phyloP scores from a whole-genome alignment of 2,329 filamentous ascomycete species.

The Leptographium procerum region DNA sequence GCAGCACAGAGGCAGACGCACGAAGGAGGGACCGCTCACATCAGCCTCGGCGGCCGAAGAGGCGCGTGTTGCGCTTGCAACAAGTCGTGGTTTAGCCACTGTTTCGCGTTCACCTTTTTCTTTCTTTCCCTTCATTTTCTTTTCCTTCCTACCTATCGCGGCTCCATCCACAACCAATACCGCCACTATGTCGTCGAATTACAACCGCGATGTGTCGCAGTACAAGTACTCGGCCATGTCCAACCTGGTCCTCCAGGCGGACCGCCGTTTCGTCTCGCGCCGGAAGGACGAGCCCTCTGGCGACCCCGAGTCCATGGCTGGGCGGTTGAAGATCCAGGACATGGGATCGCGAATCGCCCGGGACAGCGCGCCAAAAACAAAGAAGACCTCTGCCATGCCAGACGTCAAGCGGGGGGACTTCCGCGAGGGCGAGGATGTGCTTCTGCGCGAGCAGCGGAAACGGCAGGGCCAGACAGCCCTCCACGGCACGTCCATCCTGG shows the following conservation, averaged over 20 bases:
- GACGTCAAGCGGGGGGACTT: constrained; percentile 65
- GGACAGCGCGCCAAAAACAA: constrained; percentile 69
- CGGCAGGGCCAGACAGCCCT: constrained; percentile 64
- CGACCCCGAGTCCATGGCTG: constrained; percentile 93
- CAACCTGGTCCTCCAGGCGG: constrained; percentile 99
- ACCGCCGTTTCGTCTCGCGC: constrained; percentile 87
- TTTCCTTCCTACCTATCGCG: neutral
- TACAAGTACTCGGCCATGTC: constrained; percentile 99
- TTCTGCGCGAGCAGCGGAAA: constrained; percentile 77
- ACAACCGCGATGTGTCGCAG: constrained; percentile 76
- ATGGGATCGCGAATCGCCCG: constrained; percentile 82
- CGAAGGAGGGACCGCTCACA: neutral
- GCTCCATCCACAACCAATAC: constrained; percentile 9
- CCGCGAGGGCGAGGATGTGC: constrained; percentile 71
- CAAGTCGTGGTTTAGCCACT: neutral
- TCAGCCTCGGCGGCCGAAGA: neutral
- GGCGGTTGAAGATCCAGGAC: constrained; percentile 82
- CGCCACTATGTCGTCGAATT: constrained; percentile 54
- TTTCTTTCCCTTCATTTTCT: neutral
- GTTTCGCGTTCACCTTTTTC: neutral
- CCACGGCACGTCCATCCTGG: constrained; percentile 66
- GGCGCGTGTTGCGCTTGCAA: neutral
- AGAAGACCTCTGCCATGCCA: constrained; percentile 57
- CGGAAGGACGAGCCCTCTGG: constrained; percentile 91
- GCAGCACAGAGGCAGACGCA: neutral